phyloP scores from a whole-genome alignment of 306 rosid genomes.

The Betula pendula region DNA sequence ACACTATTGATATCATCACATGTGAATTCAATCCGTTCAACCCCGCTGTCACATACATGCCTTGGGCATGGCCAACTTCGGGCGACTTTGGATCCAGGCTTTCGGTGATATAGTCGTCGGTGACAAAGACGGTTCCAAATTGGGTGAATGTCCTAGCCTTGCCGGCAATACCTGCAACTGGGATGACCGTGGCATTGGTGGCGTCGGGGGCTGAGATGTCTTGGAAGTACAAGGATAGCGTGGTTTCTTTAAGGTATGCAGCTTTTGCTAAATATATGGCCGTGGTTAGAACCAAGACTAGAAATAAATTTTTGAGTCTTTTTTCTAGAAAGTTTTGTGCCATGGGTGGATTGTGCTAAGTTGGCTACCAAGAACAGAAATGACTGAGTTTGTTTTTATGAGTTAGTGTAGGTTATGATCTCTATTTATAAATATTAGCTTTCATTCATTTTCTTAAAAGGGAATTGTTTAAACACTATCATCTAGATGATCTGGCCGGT shows the following conservation, averaged over 20 bases:
- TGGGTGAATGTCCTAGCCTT: constrained; percentile 22
- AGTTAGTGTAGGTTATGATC: too few species aligned
- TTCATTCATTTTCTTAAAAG: too few species aligned
- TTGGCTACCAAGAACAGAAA: too few species aligned
- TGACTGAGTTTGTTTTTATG: too few species aligned
- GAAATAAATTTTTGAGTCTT: not conserved
- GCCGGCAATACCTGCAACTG: constrained; percentile 26
- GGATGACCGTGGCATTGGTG: constrained; percentile 24
- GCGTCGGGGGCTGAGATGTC: constrained; percentile 1
- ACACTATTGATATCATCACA: constrained; percentile 25
- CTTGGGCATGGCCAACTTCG: constrained; percentile 25
- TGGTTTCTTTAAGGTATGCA: constrained; percentile 11
- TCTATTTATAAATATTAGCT: too few species aligned
- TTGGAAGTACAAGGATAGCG: constrained; percentile 19
- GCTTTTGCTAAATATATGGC: not conserved
- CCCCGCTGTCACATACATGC: constrained; percentile 12
- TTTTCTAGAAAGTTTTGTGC: not conserved
- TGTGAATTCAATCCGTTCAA: constrained; percentile 21
- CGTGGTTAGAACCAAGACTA: not conserved
- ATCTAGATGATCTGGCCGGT: too few species aligned
- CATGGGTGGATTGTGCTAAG: not conserved
- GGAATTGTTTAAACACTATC: too few species aligned
- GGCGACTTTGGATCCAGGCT: not conserved
- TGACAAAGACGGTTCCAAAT: constrained; percentile 24
- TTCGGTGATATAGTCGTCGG: constrained; percentile 28